phyloP scores from a whole-genome alignment of 192 early-diverging fungal species.

The Backusella westeae region DNA sequence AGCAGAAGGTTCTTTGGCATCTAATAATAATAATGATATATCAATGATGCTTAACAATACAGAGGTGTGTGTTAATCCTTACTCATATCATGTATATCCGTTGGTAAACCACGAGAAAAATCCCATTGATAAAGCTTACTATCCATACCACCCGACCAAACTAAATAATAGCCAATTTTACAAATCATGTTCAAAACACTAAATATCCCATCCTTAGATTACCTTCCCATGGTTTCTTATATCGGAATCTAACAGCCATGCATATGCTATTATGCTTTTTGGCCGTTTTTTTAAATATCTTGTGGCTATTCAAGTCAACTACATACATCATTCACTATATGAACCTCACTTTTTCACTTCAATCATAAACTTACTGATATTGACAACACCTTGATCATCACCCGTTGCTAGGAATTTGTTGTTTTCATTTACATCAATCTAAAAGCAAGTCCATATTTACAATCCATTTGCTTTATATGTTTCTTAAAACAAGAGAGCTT shows the following conservation, averaged over 20 bases:
- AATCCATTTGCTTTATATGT: not conserved
- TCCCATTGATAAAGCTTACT: conserved; percentile 48
- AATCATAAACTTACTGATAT: conserved; percentile 23
- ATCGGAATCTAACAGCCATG: conserved; percentile 47
- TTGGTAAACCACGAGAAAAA: conserved; percentile 41
- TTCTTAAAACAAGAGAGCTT: not conserved
- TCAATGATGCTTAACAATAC: not conserved
- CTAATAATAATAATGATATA: not conserved
- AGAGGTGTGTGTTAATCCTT: not conserved
- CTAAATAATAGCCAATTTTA: conserved; percentile 15
- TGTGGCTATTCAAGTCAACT: conserved; percentile 47
- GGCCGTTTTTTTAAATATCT: conserved; percentile 38
- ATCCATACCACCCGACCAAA: conserved; percentile 52
- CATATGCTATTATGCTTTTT: conserved; percentile 49
- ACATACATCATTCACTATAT: not conserved
- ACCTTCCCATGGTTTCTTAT: conserved; percentile 50
- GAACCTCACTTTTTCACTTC: not conserved
- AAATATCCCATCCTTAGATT: not conserved
- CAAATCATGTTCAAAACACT: no score
- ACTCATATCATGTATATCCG: conserved; percentile 42
- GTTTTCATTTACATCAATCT: conserved; percentile 52
- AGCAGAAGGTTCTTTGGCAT: conserved; percentile 19
- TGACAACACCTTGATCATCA: conserved; percentile 49
- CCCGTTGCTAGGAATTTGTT: conserved; percentile 42
- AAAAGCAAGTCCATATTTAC: not conserved